Percentiles rank a stretch among this genome's conserved stretches.
Conservation (phyloP, 257 asterid genomes). For the Nicotiana otophora region DNA sequence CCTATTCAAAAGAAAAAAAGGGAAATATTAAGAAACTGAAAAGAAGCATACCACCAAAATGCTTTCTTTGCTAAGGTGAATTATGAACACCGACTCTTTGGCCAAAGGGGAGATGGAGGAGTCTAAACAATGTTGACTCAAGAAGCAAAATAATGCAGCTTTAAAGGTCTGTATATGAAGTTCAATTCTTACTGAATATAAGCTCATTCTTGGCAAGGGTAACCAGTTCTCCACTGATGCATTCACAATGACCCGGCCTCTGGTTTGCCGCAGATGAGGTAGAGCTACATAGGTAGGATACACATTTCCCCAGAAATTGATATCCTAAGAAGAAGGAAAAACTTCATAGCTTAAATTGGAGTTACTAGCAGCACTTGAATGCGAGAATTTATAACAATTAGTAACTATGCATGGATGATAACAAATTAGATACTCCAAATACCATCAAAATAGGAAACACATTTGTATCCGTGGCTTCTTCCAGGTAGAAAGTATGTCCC, state of each 20-base stretch:
- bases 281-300: slow-evolving; percentile 76
- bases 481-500: slow-evolving; percentile 86
- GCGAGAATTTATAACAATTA: background rate
- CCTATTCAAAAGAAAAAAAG: slow-evolving; percentile 28
- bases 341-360: background rate
- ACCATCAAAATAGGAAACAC: slow-evolving; percentile 75
- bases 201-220: slow-evolving; percentile 86
- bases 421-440: background rate
- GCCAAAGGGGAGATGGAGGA: too few relatives aligned
- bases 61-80: background rate
- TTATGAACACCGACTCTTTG: background rate
- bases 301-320: slow-evolving; percentile 89
- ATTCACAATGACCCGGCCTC: slow-evolving; percentile 68
- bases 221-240: slow-evolving; percentile 84
- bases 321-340: slow-evolving; percentile 42
- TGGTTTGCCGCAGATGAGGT: slow-evolving; percentile 57
- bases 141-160: background rate
- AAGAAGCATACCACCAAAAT: background rate
- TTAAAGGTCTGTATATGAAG: background rate
- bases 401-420: background rate
- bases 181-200: slow-evolving; percentile 55
- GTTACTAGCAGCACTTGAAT: background rate
- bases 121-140: background rate
- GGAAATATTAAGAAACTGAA: background rate
- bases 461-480: slow-evolving; percentile 67